A percentile compares a stretch with the other conserved stretches of the same genome.
phyloP scores from a whole-genome alignment of 495 filamentous ascomycete species.

The Neurospora intermedia region DNA sequence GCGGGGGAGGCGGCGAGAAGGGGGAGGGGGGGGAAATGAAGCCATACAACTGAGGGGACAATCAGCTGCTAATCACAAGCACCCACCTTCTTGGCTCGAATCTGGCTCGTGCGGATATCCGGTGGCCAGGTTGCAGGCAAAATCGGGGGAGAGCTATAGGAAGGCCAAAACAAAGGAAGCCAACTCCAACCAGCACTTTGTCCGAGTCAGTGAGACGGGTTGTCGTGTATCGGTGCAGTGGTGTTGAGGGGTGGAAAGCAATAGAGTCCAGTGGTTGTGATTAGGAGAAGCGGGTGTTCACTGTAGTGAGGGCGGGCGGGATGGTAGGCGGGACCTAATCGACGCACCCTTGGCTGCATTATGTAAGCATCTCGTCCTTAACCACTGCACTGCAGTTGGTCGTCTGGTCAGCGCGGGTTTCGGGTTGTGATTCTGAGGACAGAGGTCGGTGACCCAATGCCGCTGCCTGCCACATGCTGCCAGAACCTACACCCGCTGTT shows the following conservation, averaged over 20 bases:
- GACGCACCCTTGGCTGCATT: neutral
- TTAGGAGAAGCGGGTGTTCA: neutral
- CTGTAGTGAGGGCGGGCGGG: neutral
- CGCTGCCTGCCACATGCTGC: too few species aligned
- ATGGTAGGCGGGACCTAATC: neutral
- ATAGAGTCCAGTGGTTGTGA: neutral
- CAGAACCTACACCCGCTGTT: neutral
- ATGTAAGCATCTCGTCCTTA: neutral
- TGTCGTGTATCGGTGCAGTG: neutral
- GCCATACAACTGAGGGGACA: neutral
- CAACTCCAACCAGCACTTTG: neutral
- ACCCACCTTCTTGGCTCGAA: neutral
- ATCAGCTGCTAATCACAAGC: neutral
- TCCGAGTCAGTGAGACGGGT: neutral
- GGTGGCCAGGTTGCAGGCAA: neutral
- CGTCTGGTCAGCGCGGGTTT: neutral
- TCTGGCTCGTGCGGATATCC: neutral
- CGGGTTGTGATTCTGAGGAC: neutral
- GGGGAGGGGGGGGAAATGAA: neutral
- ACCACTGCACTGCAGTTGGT: neutral
- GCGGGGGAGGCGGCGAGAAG: neutral
- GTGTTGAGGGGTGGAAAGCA: neutral
- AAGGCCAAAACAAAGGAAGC: neutral
- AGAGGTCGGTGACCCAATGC: too few species aligned
- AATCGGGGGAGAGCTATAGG: neutral